Evolutionary conservation across 1,284 basidiomycete species (phyloP), one percentile per base, ranked within the genome.

Genomic region (Malassezia vespertilionis): DNA sequence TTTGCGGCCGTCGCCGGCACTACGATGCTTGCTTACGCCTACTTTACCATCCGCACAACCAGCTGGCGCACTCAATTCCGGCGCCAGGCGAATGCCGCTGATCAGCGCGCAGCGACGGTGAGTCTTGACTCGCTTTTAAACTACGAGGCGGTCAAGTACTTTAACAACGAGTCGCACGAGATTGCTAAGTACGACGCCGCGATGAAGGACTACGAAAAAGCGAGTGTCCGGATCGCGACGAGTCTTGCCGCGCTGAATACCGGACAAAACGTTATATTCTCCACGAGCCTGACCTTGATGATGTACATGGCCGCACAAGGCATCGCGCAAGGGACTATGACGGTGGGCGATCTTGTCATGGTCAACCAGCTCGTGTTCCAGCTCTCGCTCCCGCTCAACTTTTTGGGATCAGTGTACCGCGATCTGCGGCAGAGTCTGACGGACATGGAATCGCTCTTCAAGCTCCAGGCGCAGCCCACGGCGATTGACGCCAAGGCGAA

Each of bases 281-380:
- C 86, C 0, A 81, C 80, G 11, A 88, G 89, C 0, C 72, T 97
- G 63, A 97, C 91, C 0, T 76, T 82, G 48, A 90, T 93, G 74
- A 97, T 97, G 91, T 82, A 93, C 60, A 76, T 97, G 47, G 89
- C 90, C 3, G 90, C 91, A 0, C 87, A 96, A 69, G 90, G 90
- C 0, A 83, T 97, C 5, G 73, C 89, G 35, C 84, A 88, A 58
- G 89, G 90, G 10, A 88, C 86, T 0, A 96, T 97, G 91, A 95
- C 90, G 2, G 79, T 97, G 20, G 93, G 91, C 9, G 91, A 97
- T 69, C 78, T 97, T 17, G 93, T 97, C 54, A 93, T 97, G 85
- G 84, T 93, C 61, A 97, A 97, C 72, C 91, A 96, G 69, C 78
- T 97, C n/a, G 89, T 97, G 30, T 97, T 97, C 75, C 93, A 97